Conservation (phyloP, 257 asterid genomes). For the Leonotis leonurus region DNA sequence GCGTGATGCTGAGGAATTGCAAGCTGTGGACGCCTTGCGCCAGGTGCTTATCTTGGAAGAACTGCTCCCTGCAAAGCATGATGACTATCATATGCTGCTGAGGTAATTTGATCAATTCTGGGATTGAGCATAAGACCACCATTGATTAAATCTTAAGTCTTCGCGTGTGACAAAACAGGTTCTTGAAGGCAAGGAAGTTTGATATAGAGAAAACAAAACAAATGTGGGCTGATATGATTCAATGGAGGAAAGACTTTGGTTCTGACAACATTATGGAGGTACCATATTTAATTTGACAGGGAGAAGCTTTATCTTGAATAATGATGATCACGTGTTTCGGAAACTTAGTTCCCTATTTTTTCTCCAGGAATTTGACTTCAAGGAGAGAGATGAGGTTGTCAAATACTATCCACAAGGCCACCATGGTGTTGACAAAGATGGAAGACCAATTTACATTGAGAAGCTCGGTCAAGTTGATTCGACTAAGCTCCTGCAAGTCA, state of each 20-base stretch:
- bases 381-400: constrained; percentile 81
- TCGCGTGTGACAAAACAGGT: constrained; percentile 34
- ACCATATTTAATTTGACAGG: neutral
- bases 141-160: too few relatives aligned
- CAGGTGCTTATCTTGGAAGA: constrained; percentile 56
- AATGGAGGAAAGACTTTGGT: constrained; percentile 97
- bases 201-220: constrained; percentile 88
- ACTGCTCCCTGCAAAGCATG: constrained; percentile 52
- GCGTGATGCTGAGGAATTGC: constrained; percentile 48
- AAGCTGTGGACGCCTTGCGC: constrained; percentile 55
- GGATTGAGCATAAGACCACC: too few relatives aligned
- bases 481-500: constrained; percentile 74
- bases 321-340: neutral
- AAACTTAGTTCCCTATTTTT: neutral
- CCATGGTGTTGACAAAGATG: constrained; percentile 97
- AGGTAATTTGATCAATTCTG: too few relatives aligned
- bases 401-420: constrained; percentile 96
- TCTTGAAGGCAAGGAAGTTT: constrained; percentile 84
- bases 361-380: constrained; percentile 71
- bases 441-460: constrained; percentile 84
- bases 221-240: constrained; percentile 97
- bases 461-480: constrained; percentile 81
- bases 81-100: constrained; percentile 52
- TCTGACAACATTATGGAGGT: constrained; percentile 84
- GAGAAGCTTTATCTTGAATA: neutral